A percentile compares a stretch with the other conserved stretches of the same genome.
These are phyloP conservation scores for Grammothele lineata DNA, from an alignment of 768 basidiomycete species.

Conservation along the genomic window DNA sequence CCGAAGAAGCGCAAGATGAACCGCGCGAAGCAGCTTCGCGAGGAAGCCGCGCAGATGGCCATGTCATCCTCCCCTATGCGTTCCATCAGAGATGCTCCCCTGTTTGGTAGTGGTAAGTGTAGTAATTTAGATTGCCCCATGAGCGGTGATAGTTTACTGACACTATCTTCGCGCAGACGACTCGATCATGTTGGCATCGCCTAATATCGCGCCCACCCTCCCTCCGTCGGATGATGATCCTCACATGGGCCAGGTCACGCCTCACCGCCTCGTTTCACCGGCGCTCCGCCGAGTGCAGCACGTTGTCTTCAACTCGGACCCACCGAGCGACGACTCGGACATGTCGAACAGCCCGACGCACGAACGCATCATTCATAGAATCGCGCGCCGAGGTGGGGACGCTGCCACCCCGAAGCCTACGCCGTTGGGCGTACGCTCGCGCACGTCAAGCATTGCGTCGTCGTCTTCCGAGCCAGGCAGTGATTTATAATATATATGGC, in stretches of 20 bases:
- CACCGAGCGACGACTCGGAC: conserved; percentile 43
- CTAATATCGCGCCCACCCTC: conserved; percentile 11
- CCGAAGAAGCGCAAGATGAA: conserved; percentile 14
- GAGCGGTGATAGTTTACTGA: too few species aligned
- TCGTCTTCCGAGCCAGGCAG: too few species aligned
- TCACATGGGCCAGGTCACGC: conserved; percentile 61
- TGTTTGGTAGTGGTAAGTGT: conserved; percentile 33
- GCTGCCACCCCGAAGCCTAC: conserved; percentile 4
- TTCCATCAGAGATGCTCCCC: conserved; percentile 19
- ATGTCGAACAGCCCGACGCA: conserved; percentile 45
- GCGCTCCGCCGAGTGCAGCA: conserved; percentile 36
- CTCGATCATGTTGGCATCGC: conserved; percentile 37
- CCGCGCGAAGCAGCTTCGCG: conserved; percentile 7
- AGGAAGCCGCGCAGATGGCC: conserved; percentile 4
- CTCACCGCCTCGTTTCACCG: conserved; percentile 65
- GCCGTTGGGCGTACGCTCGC: conserved; percentile 2
- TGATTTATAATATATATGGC: too few species aligned
- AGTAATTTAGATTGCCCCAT: neutral
- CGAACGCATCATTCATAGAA: conserved; percentile 26
- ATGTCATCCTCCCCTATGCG: conserved; percentile 19
- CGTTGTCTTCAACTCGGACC: conserved; percentile 23
- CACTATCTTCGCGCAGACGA: conserved; percentile 35
- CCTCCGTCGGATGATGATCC: conserved; percentile 64
- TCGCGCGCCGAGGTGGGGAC: conserved; percentile 9
- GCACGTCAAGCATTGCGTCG: conserved; percentile 10